A percentile compares a stretch with the other conserved stretches of the same genome.
phyloP scores from a whole-genome alignment of 2,329 filamentous ascomycete genomes.

The Claviceps cyperi region DNA sequence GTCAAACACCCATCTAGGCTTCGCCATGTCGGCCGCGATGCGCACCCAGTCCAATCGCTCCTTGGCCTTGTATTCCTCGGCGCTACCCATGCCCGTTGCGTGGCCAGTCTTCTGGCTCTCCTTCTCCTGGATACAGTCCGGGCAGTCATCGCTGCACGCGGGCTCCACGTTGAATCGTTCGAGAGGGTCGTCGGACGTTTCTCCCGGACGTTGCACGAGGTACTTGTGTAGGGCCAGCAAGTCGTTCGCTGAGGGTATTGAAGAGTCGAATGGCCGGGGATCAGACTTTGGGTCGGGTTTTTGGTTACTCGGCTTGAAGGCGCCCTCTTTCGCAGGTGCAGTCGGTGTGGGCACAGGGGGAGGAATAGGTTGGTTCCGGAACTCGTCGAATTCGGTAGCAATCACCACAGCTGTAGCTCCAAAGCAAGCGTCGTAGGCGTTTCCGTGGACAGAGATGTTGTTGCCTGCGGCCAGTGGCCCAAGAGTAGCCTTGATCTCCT shows the following conservation, averaged over 20 bases:
- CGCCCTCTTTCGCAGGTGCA: constrained; percentile 10
- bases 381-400: constrained; percentile 43
- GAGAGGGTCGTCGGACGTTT: constrained; percentile 28
- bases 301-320: constrained; percentile 19
- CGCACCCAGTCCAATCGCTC: constrained; percentile 36
- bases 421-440: constrained; percentile 34
- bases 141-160: constrained; percentile 29
- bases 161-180: constrained; percentile 30
- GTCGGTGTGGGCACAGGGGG: constrained; percentile 13
- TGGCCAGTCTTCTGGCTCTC: constrained; percentile 24
- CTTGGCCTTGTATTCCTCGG: constrained; percentile 31
- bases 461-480: constrained; percentile 24
- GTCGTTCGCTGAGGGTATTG: constrained; percentile 27
- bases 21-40: constrained; percentile 34
- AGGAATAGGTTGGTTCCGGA: constrained; percentile 27
- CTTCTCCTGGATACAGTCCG: constrained; percentile 32
- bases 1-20: constrained; percentile 42
- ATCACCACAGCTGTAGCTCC: constrained; percentile 36
- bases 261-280: constrained; percentile 29
- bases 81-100: constrained; percentile 27
- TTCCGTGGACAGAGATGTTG: constrained; percentile 31
- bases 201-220: constrained; percentile 21
- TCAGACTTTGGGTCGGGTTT: constrained; percentile 28
- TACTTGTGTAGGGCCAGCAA: constrained; percentile 33
- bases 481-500: constrained; percentile 34